Conservation (phyloP, 306 rosid genomes). For the barrel medic (Medicago truncatula) region DNA sequence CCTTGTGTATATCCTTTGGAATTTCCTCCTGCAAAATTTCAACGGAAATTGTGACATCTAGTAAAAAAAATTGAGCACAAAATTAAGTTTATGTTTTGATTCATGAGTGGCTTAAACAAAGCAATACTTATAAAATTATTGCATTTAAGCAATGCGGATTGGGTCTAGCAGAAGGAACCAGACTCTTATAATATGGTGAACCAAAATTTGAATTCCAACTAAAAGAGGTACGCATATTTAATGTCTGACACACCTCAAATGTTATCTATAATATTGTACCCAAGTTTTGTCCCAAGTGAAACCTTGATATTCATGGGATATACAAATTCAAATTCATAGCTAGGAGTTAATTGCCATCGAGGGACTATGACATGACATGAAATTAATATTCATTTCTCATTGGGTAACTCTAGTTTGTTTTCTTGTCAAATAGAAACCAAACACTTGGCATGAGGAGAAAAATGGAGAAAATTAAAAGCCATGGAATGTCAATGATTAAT, state of each 20-base stretch:
- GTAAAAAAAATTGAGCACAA: background rate
- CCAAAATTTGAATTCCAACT: too few relatives aligned
- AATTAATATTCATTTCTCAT: background rate
- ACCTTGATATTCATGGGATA: too few relatives aligned
- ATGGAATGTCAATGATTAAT: background rate
- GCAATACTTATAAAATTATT: background rate
- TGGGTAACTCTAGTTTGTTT: too few relatives aligned
- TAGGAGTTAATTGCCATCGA: background rate
- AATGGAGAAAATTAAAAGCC: constrained; percentile 7
- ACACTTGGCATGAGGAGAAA: background rate
- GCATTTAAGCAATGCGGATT: background rate
- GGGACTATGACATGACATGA: background rate
- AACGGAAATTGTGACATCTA: background rate
- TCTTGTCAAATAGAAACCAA: background rate
- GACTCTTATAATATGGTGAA: too few relatives aligned
- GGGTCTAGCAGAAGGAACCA: too few relatives aligned
- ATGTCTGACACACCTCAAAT: too few relatives aligned
- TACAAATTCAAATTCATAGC: background rate
- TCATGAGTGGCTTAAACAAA: background rate
- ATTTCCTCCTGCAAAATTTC: constrained; percentile 64
- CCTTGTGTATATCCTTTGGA: constrained; percentile 70
- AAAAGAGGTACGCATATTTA: too few relatives aligned
- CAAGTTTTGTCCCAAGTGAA: too few relatives aligned
- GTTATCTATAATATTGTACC: too few relatives aligned
- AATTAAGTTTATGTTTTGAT: background rate